A percentile compares a stretch with the other conserved stretches of the same genome.
Evolutionary conservation across 805 yeast genomes (phyloP).

Genomic region (Candida nonsorbophila): DNA sequence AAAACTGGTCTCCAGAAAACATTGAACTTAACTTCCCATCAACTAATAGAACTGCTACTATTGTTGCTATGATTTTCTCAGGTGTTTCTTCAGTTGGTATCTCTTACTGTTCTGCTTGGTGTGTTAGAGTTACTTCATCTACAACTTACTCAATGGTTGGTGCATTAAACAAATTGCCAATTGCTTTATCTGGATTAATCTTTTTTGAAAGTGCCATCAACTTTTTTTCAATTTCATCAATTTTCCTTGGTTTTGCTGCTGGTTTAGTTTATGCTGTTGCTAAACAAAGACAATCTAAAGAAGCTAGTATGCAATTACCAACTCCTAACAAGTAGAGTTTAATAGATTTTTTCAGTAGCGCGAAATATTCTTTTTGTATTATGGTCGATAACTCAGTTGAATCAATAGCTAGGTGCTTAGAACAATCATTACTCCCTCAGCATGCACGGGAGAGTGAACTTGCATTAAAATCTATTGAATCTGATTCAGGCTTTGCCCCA

Average conservation of each 20-base stretch:
- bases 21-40: conserved; percentile 73
- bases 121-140: conserved; percentile 97
- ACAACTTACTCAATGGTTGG: conserved; percentile 99
- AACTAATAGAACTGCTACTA: conserved; percentile 59
- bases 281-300: conserved; percentile 79
- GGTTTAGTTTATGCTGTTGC: conserved; percentile 96
- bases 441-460: conserved; percentile 66
- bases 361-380: conserved; percentile 1
- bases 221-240: conserved; percentile 86
- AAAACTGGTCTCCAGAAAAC: conserved; percentile 90
- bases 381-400: conserved; percentile 38
- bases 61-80: conserved; percentile 81
- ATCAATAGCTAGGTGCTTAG: conserved; percentile 48
- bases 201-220: conserved; percentile 95
- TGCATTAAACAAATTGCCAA: conserved; percentile 96
- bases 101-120: conserved; percentile 99
- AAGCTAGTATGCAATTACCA: conserved; percentile 26
- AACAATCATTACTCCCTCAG: conserved; percentile 60
- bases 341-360: conserved; percentile 4
- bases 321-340: conserved; percentile 11
- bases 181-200: conserved; percentile 89
- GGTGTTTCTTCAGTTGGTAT: conserved; percentile 96
- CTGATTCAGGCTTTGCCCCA: conserved; percentile 68
- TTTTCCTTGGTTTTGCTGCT: conserved; percentile 88
- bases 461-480: conserved; percentile 57